Percentiles rank a stretch among this genome's conserved stretches.
Evolutionary conservation across 2,329 filamentous ascomycete species (phyloP).

Genomic region (Alternaria brassicae): DNA sequence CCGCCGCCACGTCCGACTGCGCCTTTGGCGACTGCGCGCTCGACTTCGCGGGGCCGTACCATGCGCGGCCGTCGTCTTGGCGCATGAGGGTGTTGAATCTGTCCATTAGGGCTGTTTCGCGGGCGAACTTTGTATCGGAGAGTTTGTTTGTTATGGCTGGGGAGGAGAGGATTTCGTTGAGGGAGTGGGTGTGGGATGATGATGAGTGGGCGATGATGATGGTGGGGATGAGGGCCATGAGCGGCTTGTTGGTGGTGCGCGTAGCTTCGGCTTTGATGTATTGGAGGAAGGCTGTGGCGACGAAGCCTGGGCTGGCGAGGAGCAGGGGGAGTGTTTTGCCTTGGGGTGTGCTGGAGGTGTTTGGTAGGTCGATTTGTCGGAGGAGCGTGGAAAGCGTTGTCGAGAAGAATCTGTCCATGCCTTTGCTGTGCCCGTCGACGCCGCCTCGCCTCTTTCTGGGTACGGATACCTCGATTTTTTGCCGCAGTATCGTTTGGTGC

Average conservation of each 20-base stretch:
- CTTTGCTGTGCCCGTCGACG: slow-evolving; percentile 70
- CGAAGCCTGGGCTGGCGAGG: slow-evolving; percentile 88
- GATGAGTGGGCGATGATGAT: slow-evolving; percentile 80
- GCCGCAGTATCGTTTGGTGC: slow-evolving; percentile 77
- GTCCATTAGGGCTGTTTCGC: slow-evolving; percentile 85
- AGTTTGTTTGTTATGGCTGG: slow-evolving; percentile 78
- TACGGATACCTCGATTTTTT: slow-evolving; percentile 70
- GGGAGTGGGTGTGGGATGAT: slow-evolving; percentile 83
- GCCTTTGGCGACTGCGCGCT: slow-evolving; percentile 82
- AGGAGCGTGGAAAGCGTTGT: slow-evolving; percentile 77
- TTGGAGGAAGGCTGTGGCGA: slow-evolving; percentile 79
- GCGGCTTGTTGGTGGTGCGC: slow-evolving; percentile 73
- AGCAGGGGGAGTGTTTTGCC: slow-evolving; percentile 67
- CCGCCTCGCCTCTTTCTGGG: slow-evolving; percentile 71
- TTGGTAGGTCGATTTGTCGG: slow-evolving; percentile 75
- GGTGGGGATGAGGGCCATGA: slow-evolving; percentile 68
- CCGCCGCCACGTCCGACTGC: slow-evolving; percentile 88
- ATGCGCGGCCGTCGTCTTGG: slow-evolving; percentile 84
- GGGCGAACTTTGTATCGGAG: slow-evolving; percentile 85
- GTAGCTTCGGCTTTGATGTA: slow-evolving; percentile 71
- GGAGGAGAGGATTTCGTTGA: slow-evolving; percentile 86
- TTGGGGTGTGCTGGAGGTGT: slow-evolving; percentile 47
- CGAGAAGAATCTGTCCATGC: slow-evolving; percentile 78
- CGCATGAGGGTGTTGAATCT: slow-evolving; percentile 79
- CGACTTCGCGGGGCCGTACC: slow-evolving; percentile 85